Percentiles rank a stretch among this genome's conserved stretches.
phyloP scores from a whole-genome alignment of 805 yeast genomes.

The Cyberlindnera mrakii region DNA sequence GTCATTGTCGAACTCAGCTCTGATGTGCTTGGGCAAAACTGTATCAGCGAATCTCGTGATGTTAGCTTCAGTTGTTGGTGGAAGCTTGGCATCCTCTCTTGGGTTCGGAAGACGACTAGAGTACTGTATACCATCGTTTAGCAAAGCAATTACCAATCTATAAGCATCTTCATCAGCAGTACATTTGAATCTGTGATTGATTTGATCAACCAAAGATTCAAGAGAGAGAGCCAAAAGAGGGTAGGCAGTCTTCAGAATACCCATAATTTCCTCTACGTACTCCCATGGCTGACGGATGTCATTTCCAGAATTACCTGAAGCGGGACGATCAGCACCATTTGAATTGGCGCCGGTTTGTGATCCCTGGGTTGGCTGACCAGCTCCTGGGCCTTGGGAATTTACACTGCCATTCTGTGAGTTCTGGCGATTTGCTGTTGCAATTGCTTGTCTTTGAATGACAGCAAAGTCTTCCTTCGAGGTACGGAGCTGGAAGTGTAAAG shows the following conservation, averaged over 20 bases:
- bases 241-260: constrained; percentile 91
- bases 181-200: constrained; percentile 87
- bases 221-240: constrained; percentile 88
- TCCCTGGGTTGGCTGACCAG: neutral
- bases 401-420: constrained; percentile 6
- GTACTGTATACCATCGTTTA: constrained; percentile 90
- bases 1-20: constrained; percentile 88
- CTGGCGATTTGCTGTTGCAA: constrained; percentile 38
- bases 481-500: constrained; percentile 89
- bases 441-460: constrained; percentile 73
- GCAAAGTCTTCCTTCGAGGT: constrained; percentile 94
- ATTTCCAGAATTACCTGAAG: neutral
- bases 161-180: constrained; percentile 95
- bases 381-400: no score
- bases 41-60: constrained; percentile 88
- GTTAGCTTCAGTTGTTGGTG: constrained; percentile 86
- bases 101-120: constrained; percentile 83
- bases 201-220: constrained; percentile 94
- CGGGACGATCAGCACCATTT: constrained; percentile 2
- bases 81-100: constrained; percentile 79
- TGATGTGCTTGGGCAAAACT: constrained; percentile 79
- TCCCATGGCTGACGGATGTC: constrained; percentile 77
- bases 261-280: constrained; percentile 87
- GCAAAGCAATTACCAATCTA: constrained; percentile 82
- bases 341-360: constrained; percentile 1